Evolutionary conservation across 2,329 filamentous ascomycete genomes (phyloP).

Genomic region (Purpureocillium takamizusanense): DNA sequence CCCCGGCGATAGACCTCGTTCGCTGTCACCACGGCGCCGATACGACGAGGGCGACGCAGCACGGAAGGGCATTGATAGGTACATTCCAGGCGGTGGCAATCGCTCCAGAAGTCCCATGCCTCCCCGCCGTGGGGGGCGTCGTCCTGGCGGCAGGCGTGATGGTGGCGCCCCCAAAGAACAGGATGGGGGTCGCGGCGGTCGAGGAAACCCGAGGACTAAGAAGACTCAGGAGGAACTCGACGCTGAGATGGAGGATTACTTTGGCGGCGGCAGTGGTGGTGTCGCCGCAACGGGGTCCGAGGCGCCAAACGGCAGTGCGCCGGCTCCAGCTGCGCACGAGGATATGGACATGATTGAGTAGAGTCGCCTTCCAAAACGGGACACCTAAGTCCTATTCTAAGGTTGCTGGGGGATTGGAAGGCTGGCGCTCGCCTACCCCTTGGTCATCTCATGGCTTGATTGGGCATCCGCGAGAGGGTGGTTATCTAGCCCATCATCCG

Average conservation of each 20-base stretch:
- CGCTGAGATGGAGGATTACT: conserved; percentile 96
- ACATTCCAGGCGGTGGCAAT: conserved; percentile 53
- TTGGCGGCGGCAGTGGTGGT: conserved; percentile 39
- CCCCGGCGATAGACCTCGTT: conserved; percentile 53
- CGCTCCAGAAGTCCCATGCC: conserved; percentile 53
- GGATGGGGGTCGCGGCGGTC: conserved; percentile 27
- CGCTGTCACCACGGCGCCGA: conserved; percentile 38
- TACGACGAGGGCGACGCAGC: conserved; percentile 47
- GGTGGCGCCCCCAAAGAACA: conserved; percentile 17
- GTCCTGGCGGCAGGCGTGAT: conserved; percentile 41
- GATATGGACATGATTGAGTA: conserved; percentile 67
- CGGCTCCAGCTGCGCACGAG: conserved; percentile 25
- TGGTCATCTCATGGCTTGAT: too few relatives aligned
- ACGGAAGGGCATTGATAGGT: conserved; percentile 67
- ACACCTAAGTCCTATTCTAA: too few relatives aligned
- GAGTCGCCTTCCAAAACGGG: neutral
- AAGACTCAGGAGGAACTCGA: conserved; percentile 91
- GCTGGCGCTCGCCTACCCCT: too few relatives aligned
- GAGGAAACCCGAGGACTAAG: conserved; percentile 49
- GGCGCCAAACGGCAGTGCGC: conserved; percentile 15
- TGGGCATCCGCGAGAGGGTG: too few relatives aligned
- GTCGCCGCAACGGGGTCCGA: conserved; percentile 19
- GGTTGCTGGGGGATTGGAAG: too few relatives aligned
- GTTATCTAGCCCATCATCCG: too few relatives aligned
- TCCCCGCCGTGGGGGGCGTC: conserved; percentile 40